Evolutionary conservation across 306 rosid genomes (phyloP).

Genomic region (Neltuma alba): DNA sequence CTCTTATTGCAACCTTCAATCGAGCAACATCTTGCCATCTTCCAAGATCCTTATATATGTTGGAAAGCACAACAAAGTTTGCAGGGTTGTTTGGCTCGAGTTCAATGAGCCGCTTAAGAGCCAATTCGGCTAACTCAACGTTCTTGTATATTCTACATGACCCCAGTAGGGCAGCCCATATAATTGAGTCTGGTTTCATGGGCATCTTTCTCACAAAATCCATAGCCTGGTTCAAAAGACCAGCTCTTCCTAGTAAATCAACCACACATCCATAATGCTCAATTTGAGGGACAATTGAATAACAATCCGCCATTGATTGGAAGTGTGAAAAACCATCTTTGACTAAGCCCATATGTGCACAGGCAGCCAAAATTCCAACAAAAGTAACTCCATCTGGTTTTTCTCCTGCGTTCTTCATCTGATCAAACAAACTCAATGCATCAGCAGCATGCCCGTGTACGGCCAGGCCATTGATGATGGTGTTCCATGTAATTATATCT

Average conservation of each 20-base stretch:
- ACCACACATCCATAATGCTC: slow-evolving; percentile 59
- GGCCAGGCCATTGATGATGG: slow-evolving; percentile 47
- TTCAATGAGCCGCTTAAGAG: slow-evolving; percentile 59
- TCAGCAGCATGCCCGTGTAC: slow-evolving; percentile 60
- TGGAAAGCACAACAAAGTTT: slow-evolving; percentile 74
- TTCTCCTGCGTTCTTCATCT: slow-evolving; percentile 59
- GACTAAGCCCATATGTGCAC: slow-evolving; percentile 75
- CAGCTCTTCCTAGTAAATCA: slow-evolving; percentile 59
- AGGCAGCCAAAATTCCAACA: slow-evolving; percentile 68
- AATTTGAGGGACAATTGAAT: slow-evolving; percentile 51
- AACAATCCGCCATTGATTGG: slow-evolving; percentile 58
- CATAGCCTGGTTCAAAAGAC: slow-evolving; percentile 63
- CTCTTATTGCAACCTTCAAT: slow-evolving; percentile 68
- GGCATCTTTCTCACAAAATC: slow-evolving; percentile 73
- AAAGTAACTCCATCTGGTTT: slow-evolving; percentile 53
- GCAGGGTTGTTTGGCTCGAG: slow-evolving; percentile 84
- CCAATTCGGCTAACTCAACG: slow-evolving; percentile 56
- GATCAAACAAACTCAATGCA: slow-evolving; percentile 64
- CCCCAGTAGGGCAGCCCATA: slow-evolving; percentile 50
- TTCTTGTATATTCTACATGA: slow-evolving; percentile 55
- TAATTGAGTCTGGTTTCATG: slow-evolving; percentile 53
- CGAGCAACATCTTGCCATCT: slow-evolving; percentile 80
- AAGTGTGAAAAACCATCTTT: slow-evolving; percentile 50
- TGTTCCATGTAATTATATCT: slow-evolving; percentile 53
- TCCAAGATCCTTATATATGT: slow-evolving; percentile 77